Percentiles rank a stretch among this genome's conserved stretches.
These are phyloP conservation scores for Amaranthus tricolor DNA, from an alignment of 179 eudicot genomes.

Conservation along the genomic window DNA sequence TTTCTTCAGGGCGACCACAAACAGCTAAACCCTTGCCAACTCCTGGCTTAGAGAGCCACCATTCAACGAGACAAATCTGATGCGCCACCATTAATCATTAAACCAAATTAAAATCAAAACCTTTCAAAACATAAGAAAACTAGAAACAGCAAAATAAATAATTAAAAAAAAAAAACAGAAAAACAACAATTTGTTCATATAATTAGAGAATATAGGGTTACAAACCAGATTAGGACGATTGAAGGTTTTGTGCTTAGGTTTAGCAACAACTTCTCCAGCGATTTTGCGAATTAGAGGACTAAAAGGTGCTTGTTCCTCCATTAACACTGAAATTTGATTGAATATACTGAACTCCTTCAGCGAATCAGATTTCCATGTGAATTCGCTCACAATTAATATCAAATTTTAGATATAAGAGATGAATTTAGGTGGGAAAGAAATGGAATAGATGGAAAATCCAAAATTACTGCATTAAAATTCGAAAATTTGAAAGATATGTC, in stretches of 20 bases:
- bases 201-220: neutral
- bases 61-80: slow-evolving; percentile 33
- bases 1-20: slow-evolving; percentile 22
- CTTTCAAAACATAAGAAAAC: neutral
- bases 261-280: slow-evolving; percentile 16
- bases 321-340: neutral
- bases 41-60: slow-evolving; percentile 28
- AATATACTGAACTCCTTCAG: no score
- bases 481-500: no score
- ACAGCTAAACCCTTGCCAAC: slow-evolving; percentile 20
- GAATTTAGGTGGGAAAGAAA: no score
- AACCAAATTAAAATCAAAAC: neutral
- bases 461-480: no score
- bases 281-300: slow-evolving; percentile 20
- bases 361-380: no score
- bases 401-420: no score
- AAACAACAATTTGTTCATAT: neutral
- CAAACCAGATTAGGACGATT: slow-evolving; percentile 19
- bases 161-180: neutral
- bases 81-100: neutral
- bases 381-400: no score
- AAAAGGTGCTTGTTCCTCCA: slow-evolving; percentile 17
- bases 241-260: slow-evolving; percentile 5
- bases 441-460: no score
- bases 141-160: neutral